A percentile compares a stretch with the other conserved stretches of the same genome.
Evolutionary conservation across 345 rosid genomes (phyloP).

Genomic region (Capsella bursapastoris): DNA sequence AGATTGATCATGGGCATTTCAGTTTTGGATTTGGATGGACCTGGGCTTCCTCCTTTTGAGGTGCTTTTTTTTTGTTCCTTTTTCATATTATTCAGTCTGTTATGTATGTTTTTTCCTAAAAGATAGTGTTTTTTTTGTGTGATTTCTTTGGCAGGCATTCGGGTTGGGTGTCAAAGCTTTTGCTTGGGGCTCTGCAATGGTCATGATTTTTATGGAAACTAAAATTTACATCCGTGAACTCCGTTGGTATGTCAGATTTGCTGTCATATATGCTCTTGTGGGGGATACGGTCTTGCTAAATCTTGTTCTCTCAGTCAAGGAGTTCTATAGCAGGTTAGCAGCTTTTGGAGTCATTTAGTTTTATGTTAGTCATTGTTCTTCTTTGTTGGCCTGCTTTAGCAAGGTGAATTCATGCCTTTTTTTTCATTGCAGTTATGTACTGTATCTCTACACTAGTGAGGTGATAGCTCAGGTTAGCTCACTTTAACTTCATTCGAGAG

Average conservation of each 20-base stretch:
- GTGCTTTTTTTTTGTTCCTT: constrained; percentile 40
- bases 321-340: constrained; percentile 66
- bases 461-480: constrained; percentile 81
- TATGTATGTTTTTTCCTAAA: constrained; percentile 23
- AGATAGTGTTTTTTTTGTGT: constrained; percentile 13
- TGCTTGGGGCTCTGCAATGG: constrained; percentile 78
- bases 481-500: constrained; percentile 31
- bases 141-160: constrained; percentile 55
- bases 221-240: constrained; percentile 79
- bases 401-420: constrained; percentile 42
- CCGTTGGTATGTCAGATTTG: constrained; percentile 95
- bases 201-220: constrained; percentile 75
- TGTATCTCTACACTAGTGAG: constrained; percentile 80
- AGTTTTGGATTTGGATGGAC: constrained; percentile 71
- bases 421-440: constrained; percentile 63
- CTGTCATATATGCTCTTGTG: constrained; percentile 74
- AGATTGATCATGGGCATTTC: constrained; percentile 93
- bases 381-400: constrained; percentile 13
- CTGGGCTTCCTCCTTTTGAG: constrained; percentile 90
- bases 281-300: constrained; percentile 87
- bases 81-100: neutral
- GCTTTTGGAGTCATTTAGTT: neutral
- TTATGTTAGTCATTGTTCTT: constrained; percentile 12
- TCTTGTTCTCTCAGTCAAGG: constrained; percentile 73
- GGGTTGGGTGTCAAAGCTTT: constrained; percentile 73